Base-by-base conservation (phyloP, 768 basidiomycete species). In the Mycena galopus region DNA sequence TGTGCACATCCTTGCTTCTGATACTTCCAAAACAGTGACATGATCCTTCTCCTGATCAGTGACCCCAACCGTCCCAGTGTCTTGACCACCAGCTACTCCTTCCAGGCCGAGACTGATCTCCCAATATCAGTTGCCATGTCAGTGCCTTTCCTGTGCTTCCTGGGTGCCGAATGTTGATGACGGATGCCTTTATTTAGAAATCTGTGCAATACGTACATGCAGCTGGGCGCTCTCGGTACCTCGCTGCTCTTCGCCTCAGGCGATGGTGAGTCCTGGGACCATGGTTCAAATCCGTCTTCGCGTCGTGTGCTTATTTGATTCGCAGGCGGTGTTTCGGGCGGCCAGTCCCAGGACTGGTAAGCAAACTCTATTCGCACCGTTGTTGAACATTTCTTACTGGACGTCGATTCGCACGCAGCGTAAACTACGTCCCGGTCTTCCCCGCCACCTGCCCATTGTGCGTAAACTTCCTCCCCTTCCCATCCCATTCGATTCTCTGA, bases 41-140 rank as follows among this genome's bases (percentile, higher is more conserved):
- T 75, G 61, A 65, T 76, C 71, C 76, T 69, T 62, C 42, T 57
- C 25, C 39, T 80, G 27, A 67, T 75, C 56, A 47, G 21, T 4
- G 63, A 67, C 23, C 42, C 37, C 27, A 69, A 21, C 42, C 74
- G 73, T 21, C 78, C 77, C 8, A 68, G 71, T 74, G 69, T 71
- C n/a, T 16, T 71, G 35, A 72, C 59, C 25, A 72, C 71, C 21
- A 83, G 83, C 1, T 65, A 80, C 57, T 72, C 23, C 25, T 69
- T 61, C 59, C 2, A 63, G 1, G 17, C 53, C 51, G 60, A 90
- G 65, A 84, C 86, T 61, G 84, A 85, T 27, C 83, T 72, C 35
- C 53, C 69, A n/a, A 2, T 29, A 11, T 12, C 47, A 10, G 53
- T 67, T 27, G 55, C 73, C 27, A 65, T 55, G 33, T 50, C 56